Evolutionary conservation across 2,329 filamentous ascomycete genomes (phyloP).

Genomic region (Pleomassaria siparia): DNA sequence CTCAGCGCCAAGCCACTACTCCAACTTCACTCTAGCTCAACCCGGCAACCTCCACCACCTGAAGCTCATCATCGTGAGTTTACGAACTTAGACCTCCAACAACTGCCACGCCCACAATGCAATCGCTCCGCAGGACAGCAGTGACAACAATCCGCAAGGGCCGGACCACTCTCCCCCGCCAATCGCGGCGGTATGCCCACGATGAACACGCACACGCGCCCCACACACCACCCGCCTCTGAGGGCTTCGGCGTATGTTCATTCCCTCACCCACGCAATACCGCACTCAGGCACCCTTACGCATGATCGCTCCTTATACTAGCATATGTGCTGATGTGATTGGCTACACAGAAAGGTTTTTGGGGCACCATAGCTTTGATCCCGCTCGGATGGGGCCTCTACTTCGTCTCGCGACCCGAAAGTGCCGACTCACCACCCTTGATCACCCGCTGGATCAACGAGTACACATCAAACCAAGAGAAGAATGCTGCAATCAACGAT

Average conservation of each 20-base stretch:
- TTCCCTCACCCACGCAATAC: constrained; percentile 15
- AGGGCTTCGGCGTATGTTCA: constrained; percentile 55
- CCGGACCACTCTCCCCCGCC: constrained; percentile 37
- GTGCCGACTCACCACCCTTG: constrained; percentile 42
- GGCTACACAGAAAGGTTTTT: constrained; percentile 48
- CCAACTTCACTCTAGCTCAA: constrained; percentile 10
- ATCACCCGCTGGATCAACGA: constrained; percentile 57
- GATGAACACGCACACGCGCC: constrained; percentile 40
- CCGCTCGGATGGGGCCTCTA: constrained; percentile 51
- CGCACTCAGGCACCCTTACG: not conserved
- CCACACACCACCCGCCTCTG: constrained; percentile 37
- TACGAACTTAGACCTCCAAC: constrained; percentile 10
- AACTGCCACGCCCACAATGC: constrained; percentile 43
- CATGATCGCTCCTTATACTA: not conserved
- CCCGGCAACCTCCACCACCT: constrained; percentile 15
- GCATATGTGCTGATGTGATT: constrained; percentile 23
- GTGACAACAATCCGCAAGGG: constrained; percentile 44
- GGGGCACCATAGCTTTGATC: constrained; percentile 47
- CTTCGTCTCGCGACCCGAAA: constrained; percentile 43
- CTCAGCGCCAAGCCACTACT: constrained; percentile 22
- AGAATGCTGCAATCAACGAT: constrained; percentile 59
- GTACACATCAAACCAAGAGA: constrained; percentile 56
- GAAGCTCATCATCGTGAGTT: constrained; percentile 24
- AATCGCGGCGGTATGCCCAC: constrained; percentile 46
- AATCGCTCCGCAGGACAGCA: constrained; percentile 49